Percentiles rank a stretch among this genome's conserved stretches.
These are phyloP conservation scores for Kentomonas sorsogonicus DNA, from an alignment of 208 protist species.

Conservation along the genomic window DNA sequence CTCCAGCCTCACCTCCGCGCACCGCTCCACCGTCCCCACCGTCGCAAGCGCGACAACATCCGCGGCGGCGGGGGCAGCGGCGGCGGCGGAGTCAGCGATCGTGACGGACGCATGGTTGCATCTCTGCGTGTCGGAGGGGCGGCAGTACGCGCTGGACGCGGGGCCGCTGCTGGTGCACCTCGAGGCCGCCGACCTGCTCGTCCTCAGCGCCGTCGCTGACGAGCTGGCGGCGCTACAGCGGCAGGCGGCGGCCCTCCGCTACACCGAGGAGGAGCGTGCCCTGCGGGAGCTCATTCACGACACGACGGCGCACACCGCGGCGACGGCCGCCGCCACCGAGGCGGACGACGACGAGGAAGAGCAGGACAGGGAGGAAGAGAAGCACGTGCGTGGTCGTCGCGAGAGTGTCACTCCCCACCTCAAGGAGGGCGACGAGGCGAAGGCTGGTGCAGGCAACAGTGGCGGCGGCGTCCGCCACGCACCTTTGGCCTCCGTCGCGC, in stretches of 20 bases:
- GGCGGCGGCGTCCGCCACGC: neutral
- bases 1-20: neutral
- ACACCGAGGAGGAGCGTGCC: slow-evolving; percentile 25
- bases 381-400: neutral
- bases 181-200: slow-evolving; percentile 21
- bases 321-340: slow-evolving; percentile 9
- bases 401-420: neutral
- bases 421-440: neutral
- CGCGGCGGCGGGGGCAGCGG: neutral
- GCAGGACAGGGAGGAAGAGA: neutral
- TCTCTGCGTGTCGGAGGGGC: too few species aligned
- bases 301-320: slow-evolving; percentile 26
- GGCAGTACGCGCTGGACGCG: slow-evolving; percentile 11
- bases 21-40: too few species aligned
- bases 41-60: too few species aligned
- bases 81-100: neutral
- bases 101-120: neutral
- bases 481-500: slow-evolving; percentile 11
- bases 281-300: slow-evolving; percentile 25
- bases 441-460: neutral
- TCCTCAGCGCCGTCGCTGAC: slow-evolving; percentile 34
- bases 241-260: slow-evolving; percentile 21
- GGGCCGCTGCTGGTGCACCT: slow-evolving; percentile 26
- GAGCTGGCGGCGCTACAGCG: slow-evolving; percentile 18
- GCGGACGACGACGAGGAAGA: slow-evolving; percentile 1